phyloP scores from a whole-genome alignment of 352 stramenopile genomes.

The Phytophthora foliorum region DNA sequence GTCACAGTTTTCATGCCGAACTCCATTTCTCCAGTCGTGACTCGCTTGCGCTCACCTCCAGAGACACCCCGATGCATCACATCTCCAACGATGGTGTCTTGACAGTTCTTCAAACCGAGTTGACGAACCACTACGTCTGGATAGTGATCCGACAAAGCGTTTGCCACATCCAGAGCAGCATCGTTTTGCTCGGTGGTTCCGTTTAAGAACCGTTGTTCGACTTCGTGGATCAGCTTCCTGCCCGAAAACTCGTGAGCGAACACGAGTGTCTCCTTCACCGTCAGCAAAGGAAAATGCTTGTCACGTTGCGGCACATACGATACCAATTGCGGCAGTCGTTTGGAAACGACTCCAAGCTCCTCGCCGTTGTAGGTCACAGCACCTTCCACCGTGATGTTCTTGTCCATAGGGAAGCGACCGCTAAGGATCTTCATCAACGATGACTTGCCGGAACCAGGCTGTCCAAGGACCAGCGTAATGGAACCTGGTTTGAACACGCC shows the following conservation, averaged over 20 bases:
- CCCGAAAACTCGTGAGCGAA: constrained; percentile 82
- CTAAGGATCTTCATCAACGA: constrained; percentile 46
- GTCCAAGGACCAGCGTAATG: constrained; percentile 42
- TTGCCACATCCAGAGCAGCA: constrained; percentile 17
- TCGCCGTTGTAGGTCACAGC: constrained; percentile 58
- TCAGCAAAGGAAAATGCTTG: constrained; percentile 85
- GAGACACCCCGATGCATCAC: constrained; percentile 69
- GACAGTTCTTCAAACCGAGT: constrained; percentile 52
- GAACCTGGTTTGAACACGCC: constrained; percentile 56
- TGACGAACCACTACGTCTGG: constrained; percentile 55
- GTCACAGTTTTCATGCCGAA: constrained; percentile 76
- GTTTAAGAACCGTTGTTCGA: constrained; percentile 46
- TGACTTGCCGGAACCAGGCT: constrained; percentile 42
- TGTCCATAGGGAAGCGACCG: constrained; percentile 44
- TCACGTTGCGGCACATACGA: constrained; percentile 68
- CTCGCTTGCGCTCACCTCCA: constrained; percentile 90
- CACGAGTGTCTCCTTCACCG: constrained; percentile 47
- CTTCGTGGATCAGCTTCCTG: constrained; percentile 26
- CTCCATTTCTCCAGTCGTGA: constrained; percentile 89
- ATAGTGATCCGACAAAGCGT: constrained; percentile 41
- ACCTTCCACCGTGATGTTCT: constrained; percentile 40
- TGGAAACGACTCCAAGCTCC: constrained; percentile 24
- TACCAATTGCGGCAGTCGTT: constrained; percentile 45
- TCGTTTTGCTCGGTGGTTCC: constrained; percentile 41
- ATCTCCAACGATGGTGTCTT: constrained; percentile 64